Evolutionary conservation across 768 basidiomycete genomes (phyloP).

Genomic region (Auriscalpium vulgare): DNA sequence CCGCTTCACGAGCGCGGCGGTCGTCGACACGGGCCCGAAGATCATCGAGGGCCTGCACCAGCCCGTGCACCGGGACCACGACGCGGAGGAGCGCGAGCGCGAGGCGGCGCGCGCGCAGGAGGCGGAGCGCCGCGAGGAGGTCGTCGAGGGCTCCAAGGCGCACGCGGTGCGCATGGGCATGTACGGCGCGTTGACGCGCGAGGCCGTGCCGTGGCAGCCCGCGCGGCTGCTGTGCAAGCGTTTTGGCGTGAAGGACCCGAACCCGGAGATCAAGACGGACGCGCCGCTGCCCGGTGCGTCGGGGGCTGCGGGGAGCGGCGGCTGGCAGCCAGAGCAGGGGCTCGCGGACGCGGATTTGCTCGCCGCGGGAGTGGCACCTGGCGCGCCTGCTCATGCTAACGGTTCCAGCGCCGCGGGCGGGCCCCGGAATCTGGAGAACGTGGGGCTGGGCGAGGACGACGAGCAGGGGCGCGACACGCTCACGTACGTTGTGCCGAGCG

Average conservation of each 20-base stretch:
- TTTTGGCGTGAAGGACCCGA: constrained; percentile 86
- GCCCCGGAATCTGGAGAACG: constrained; percentile 58
- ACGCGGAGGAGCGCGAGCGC: constrained; percentile 13
- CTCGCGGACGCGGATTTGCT: constrained; percentile 10
- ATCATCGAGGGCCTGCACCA: constrained; percentile 50
- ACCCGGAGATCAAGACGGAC: constrained; percentile 42
- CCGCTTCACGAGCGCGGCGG: constrained; percentile 79
- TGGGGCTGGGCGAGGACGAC: constrained; percentile 91
- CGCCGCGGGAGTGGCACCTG: neutral
- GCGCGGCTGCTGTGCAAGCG: constrained; percentile 84
- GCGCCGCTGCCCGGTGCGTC: constrained; percentile 13
- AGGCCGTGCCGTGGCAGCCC: constrained; percentile 69
- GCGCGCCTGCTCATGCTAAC: neutral
- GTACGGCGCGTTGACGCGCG: constrained; percentile 85
- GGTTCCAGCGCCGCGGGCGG: constrained; percentile 6
- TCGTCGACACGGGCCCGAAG: constrained; percentile 59
- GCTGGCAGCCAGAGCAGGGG: constrained; percentile 14
- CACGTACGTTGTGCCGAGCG: constrained; percentile 79
- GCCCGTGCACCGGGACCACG: constrained; percentile 30
- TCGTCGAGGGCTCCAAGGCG: constrained; percentile 67
- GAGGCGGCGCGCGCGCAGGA: constrained; percentile 36
- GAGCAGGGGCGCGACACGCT: constrained; percentile 81
- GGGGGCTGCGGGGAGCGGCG: neutral
- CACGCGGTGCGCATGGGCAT: constrained; percentile 81
- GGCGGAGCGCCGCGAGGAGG: constrained; percentile 33